phyloP scores from a whole-genome alignment of 306 rosid species.

The Cicer bijugum region DNA sequence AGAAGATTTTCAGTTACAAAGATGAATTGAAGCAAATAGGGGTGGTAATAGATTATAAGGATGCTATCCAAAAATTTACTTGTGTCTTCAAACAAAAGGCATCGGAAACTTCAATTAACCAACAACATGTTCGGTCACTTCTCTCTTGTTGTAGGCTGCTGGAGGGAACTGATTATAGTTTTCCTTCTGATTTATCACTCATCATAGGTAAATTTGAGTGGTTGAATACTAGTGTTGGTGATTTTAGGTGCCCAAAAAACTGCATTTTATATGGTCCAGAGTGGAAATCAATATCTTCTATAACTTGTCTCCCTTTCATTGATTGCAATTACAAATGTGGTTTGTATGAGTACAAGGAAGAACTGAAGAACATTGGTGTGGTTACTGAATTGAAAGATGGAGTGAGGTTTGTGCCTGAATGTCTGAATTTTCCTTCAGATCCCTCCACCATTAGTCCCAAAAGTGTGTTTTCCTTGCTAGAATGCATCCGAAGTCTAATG shows the following conservation, averaged over 20 bases:
- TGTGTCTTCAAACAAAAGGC: constrained; percentile 51
- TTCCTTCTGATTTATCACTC: constrained; percentile 43
- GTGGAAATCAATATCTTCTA: constrained; percentile 66
- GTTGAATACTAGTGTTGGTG: constrained; percentile 63
- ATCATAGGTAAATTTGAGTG: constrained; percentile 49
- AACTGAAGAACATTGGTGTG: constrained; percentile 66
- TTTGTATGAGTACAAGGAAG: constrained; percentile 51
- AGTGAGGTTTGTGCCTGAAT: constrained; percentile 48
- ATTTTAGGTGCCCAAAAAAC: constrained; percentile 50
- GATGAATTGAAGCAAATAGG: constrained; percentile 53
- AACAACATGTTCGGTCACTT: constrained; percentile 52
- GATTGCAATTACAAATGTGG: constrained; percentile 62
- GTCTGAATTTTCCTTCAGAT: constrained; percentile 54
- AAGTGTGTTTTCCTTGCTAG: constrained; percentile 59
- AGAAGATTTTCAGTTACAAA: constrained; percentile 37
- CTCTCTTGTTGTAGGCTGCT: constrained; percentile 57
- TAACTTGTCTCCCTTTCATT: constrained; percentile 71
- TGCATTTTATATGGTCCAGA: constrained; percentile 69
- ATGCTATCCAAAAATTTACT: constrained; percentile 50
- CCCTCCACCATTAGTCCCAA: constrained; percentile 46
- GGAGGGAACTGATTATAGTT: constrained; percentile 24
- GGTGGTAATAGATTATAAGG: constrained; percentile 65
- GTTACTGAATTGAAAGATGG: constrained; percentile 57
- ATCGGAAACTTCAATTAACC: constrained; percentile 40
- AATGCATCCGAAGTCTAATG: constrained; percentile 50